Evolutionary conservation across 352 stramenopile genomes (phyloP).

Genomic region (Phytopythium litorale): DNA sequence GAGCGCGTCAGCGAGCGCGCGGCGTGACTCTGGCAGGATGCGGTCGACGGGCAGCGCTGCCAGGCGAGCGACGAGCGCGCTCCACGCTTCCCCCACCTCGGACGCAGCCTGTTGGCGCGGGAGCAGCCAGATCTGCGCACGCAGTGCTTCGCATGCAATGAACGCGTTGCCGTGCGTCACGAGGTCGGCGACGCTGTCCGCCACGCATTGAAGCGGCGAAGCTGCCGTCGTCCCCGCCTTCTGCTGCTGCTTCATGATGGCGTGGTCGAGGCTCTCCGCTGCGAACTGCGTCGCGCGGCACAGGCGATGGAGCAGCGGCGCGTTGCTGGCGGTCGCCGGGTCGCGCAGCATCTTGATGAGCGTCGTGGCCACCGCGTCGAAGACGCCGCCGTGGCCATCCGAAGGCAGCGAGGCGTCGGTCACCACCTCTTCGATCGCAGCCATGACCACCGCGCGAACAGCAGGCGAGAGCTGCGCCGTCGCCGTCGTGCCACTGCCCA

Average conservation of each 20-base stretch:
- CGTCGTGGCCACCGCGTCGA: slow-evolving; percentile 47
- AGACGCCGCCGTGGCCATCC: slow-evolving; percentile 26
- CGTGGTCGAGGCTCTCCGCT: slow-evolving; percentile 34
- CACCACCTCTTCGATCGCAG: slow-evolving; percentile 55
- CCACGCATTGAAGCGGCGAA: slow-evolving; percentile 14
- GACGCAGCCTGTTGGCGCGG: slow-evolving; percentile 20
- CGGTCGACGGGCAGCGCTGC: slow-evolving; percentile 37
- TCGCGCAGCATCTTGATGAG: slow-evolving; percentile 33
- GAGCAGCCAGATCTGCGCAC: slow-evolving; percentile 71
- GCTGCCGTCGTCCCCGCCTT: slow-evolving; percentile 13
- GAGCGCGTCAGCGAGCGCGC: slow-evolving; percentile 56
- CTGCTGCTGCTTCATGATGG: slow-evolving; percentile 28
- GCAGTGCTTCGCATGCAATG: slow-evolving; percentile 51
- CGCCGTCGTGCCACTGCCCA: slow-evolving; percentile 19
- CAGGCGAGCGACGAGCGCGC: slow-evolving; percentile 40
- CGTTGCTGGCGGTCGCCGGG: slow-evolving; percentile 12
- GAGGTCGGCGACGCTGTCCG: not conserved
- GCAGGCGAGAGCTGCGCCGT: slow-evolving; percentile 13
- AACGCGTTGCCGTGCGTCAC: slow-evolving; percentile 40
- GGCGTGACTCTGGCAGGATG: slow-evolving; percentile 44
- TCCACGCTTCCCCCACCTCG: slow-evolving; percentile 37
- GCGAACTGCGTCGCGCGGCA: slow-evolving; percentile 38
- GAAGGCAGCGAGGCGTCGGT: slow-evolving; percentile 26
- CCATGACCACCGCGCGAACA: slow-evolving; percentile 34
- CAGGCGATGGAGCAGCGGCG: slow-evolving; percentile 43